These are phyloP conservation scores for Sugiyamaella paludigena DNA, from an alignment of 1,139 yeast genomes.

Conservation along the genomic window DNA sequence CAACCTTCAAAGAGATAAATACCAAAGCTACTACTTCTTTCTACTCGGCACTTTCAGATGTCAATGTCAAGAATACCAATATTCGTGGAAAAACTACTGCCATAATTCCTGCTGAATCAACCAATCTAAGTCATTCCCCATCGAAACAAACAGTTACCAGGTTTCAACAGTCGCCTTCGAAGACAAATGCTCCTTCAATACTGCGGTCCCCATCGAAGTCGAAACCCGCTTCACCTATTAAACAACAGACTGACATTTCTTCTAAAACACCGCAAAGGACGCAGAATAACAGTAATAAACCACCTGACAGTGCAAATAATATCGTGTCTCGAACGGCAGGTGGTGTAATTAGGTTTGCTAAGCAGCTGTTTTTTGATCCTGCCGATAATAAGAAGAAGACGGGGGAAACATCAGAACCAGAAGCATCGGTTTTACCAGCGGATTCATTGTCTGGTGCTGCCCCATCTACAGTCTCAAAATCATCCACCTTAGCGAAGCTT, in stretches of 20 bases:
- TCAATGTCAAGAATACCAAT: no score
- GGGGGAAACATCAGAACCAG: not conserved
- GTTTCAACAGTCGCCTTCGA: no score
- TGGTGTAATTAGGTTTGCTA: constrained; percentile 28
- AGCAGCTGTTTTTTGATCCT: constrained; percentile 27
- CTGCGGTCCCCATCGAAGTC: no score
- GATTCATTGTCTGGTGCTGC: not conserved
- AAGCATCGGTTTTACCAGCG: not conserved
- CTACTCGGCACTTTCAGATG: no score
- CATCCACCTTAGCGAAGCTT: constrained; percentile 30
- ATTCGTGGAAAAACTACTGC: no score
- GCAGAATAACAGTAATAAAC: not conserved
- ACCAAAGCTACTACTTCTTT: no score
- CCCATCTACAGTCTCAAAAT: constrained; percentile 2
- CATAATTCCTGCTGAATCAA: no score
- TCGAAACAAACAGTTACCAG: no score
- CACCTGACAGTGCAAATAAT: constrained; percentile 11
- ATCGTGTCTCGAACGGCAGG: constrained; percentile 15
- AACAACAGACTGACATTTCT: not conserved
- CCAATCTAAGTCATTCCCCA: no score
- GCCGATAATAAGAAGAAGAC: constrained; percentile 8
- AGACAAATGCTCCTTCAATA: no score
- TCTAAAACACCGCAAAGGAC: constrained; percentile 2
- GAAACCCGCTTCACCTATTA: not conserved
- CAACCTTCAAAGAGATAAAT: no score